Percentiles rank a stretch among this genome's conserved stretches.
Evolutionary conservation across 768 basidiomycete species (phyloP).

Genomic region (Pulveroboletus frians): DNA sequence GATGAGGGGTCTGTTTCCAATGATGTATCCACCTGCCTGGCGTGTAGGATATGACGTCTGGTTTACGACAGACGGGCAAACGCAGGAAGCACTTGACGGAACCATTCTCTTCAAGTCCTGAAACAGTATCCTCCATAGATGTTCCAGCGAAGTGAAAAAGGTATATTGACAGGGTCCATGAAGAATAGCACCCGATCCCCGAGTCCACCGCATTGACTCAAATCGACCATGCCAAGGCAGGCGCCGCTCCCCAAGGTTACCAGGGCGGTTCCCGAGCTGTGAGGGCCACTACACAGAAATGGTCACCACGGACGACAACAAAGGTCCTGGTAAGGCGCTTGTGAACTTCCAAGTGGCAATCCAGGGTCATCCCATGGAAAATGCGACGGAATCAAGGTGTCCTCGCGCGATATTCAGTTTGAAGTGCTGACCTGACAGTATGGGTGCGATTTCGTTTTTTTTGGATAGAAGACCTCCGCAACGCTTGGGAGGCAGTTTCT

Average conservation of each 20-base stretch:
- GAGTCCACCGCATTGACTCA: constrained; percentile 1
- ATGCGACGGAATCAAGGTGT: not conserved
- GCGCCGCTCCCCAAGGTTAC: not conserved
- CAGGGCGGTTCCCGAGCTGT: not conserved
- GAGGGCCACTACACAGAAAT: not conserved
- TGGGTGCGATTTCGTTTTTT: not conserved
- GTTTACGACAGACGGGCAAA: not conserved
- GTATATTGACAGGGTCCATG: not conserved
- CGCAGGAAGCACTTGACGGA: not conserved
- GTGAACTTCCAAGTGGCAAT: constrained; percentile 5
- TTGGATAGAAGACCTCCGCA: not conserved
- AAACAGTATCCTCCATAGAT: not conserved
- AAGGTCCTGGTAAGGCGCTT: constrained; percentile 6
- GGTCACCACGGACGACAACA: constrained; percentile 4
- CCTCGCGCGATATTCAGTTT: not conserved
- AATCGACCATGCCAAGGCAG: not conserved
- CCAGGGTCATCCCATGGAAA: not conserved
- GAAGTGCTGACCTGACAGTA: not conserved
- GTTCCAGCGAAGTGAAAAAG: constrained; percentile 4
- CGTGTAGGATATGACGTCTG: not conserved
- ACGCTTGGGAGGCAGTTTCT: not conserved
- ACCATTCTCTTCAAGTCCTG: not conserved
- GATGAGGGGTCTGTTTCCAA: not conserved
- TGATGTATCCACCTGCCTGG: not conserved
- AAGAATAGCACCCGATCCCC: not conserved